phyloP scores from a whole-genome alignment of 2,329 filamentous ascomycete genomes.

The Drechslerella coelobrocha region DNA sequence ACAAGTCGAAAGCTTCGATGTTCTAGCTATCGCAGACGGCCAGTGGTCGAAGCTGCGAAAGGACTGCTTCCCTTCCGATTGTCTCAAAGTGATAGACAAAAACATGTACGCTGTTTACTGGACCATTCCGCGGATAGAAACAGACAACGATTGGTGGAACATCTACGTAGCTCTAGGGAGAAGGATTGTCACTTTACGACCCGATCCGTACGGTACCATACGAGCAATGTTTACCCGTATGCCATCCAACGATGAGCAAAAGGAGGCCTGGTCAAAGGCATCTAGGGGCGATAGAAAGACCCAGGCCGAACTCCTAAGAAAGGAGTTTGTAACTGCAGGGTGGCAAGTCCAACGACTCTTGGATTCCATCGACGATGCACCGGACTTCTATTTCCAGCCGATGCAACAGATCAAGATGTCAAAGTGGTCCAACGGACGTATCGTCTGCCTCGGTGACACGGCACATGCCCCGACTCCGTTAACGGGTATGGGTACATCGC shows the following conservation, averaged over 20 bases:
- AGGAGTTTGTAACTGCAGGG: conserved; percentile 59
- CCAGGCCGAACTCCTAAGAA: conserved; percentile 15
- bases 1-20: conserved; percentile 60
- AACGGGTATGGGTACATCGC: conserved; percentile 64
- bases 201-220: conserved; percentile 23
- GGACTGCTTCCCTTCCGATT: conserved; percentile 18
- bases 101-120: conserved; percentile 36
- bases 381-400: conserved; percentile 62
- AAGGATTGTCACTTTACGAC: conserved; percentile 25
- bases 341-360: conserved; percentile 62
- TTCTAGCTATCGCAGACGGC: conserved; percentile 67
- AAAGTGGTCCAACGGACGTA: conserved; percentile 61
- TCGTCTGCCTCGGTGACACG: conserved; percentile 66
- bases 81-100: conserved; percentile 24
- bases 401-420: conserved; percentile 61
- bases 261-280: conserved; percentile 9
- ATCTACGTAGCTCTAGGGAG: conserved; percentile 15
- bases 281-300: conserved; percentile 20
- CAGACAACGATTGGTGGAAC: conserved; percentile 32
- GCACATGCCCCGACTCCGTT: conserved; percentile 62
- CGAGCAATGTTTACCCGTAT: conserved; percentile 27
- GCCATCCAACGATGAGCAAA: conserved; percentile 17
- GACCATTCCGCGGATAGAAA: conserved; percentile 18
- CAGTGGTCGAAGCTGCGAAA: conserved; percentile 62
- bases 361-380: conserved; percentile 57